These are phyloP conservation scores for Withania somnifera DNA, from an alignment of 305 asterid species.

Conservation along the genomic window DNA sequence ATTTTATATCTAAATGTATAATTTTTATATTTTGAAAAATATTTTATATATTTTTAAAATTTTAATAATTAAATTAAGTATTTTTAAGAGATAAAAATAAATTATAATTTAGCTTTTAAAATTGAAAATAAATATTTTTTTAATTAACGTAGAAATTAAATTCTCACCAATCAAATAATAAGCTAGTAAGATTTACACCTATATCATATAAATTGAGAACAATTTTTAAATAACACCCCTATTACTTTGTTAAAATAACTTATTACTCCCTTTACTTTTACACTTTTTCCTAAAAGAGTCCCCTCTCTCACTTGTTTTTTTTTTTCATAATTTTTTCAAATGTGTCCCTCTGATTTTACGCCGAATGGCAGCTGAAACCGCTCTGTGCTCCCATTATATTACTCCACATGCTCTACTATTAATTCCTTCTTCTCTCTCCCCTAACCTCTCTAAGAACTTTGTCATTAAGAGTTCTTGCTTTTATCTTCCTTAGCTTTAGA, in stretches of 20 bases:
- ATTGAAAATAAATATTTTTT: no score
- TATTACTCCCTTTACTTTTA: background rate
- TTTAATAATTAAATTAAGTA: no score
- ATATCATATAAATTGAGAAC: background rate
- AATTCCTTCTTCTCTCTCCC: slow-evolving; percentile 4
- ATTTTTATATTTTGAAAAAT: no score
- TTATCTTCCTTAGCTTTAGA: background rate
- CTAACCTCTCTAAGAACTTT: background rate
- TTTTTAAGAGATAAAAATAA: no score
- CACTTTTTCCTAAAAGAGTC: background rate
- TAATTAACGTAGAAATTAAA: no score
- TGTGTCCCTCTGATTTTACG: slow-evolving; percentile 56
- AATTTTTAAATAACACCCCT: background rate
- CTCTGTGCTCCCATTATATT: slow-evolving; percentile 65
- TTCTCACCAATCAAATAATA: no score
- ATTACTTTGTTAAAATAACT: background rate
- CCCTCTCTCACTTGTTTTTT: background rate
- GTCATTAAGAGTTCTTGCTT: no score
- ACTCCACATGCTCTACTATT: slow-evolving; percentile 49
- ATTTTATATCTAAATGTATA: no score
- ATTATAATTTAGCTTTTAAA: no score
- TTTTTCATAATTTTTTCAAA: background rate
- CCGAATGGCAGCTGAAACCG: slow-evolving; percentile 93
- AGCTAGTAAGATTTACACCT: no score
- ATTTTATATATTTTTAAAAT: no score